Conservation (phyloP, 148 eudicot species). For the Rhododendron mucronatum region DNA sequence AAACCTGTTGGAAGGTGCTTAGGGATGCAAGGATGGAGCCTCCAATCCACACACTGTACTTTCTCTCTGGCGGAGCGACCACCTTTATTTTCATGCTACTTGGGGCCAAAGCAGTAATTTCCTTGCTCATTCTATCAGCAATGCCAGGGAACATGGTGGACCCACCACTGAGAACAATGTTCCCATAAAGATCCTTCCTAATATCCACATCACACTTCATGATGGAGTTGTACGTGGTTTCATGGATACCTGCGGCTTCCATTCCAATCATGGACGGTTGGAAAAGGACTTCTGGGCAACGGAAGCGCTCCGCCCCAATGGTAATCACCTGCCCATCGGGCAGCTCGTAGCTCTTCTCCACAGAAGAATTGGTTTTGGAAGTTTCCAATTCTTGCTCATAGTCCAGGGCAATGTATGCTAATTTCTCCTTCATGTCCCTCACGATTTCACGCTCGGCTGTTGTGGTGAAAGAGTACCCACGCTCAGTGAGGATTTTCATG, state of each 20-base stretch:
- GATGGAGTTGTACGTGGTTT: conserved; percentile 6
- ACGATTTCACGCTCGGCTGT: conserved; percentile 61
- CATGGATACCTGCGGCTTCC: conserved; percentile 58
- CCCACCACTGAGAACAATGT: conserved; percentile 59
- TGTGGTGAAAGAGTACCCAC: conserved; percentile 28
- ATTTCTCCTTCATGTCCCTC: conserved; percentile 57
- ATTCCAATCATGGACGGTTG: conserved; percentile 66
- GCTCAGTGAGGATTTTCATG: conserved; percentile 10
- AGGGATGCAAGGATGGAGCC: conserved; percentile 54
- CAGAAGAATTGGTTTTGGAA: conserved; percentile 54
- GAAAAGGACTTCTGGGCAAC: conserved; percentile 71
- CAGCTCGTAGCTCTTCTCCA: conserved; percentile 61
- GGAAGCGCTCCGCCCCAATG: conserved; percentile 61
- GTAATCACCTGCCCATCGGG: conserved; percentile 28
- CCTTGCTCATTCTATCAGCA: conserved; percentile 60
- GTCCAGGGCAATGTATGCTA: conserved; percentile 53
- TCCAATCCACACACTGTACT: conserved; percentile 57
- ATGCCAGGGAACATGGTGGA: conserved; percentile 60
- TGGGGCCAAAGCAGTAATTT: conserved; percentile 58
- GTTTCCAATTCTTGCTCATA: conserved; percentile 56
- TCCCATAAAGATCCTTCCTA: conserved; percentile 34
- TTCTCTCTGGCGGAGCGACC: conserved; percentile 52
- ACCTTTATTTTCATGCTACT: conserved; percentile 17
- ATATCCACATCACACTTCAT: not conserved
- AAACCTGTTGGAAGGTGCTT: conserved; percentile 59